Percentiles rank a stretch among this genome's conserved stretches.
Conservation (phyloP, 2,329 filamentous ascomycete species). For the Talaromyces sp. region DNA sequence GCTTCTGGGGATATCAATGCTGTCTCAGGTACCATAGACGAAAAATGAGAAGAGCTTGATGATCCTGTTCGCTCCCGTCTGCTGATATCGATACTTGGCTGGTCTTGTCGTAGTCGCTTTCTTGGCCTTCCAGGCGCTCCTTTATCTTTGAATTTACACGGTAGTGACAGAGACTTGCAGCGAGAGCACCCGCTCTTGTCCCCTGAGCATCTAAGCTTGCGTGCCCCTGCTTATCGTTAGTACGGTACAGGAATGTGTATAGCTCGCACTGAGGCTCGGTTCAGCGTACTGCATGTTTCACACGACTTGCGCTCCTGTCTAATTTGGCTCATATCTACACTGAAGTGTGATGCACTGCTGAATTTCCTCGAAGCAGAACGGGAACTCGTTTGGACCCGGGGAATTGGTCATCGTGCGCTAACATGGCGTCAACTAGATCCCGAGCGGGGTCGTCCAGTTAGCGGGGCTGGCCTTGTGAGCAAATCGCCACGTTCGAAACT, state of each 20-base stretch:
- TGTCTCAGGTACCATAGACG: not conserved
- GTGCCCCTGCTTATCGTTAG: slow-evolving; percentile 20
- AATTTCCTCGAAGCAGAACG: not conserved
- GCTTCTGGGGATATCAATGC: not conserved
- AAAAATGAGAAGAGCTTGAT: slow-evolving; percentile 14
- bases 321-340: slow-evolving; percentile 17
- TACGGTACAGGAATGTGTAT: not conserved
- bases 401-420: slow-evolving; percentile 18
- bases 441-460: slow-evolving; percentile 21
- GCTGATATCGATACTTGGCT: not conserved
- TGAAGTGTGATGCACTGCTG: not conserved
- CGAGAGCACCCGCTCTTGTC: slow-evolving; percentile 31
- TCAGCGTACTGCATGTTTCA: slow-evolving; percentile 31
- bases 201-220: slow-evolving; percentile 35
- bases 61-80: slow-evolving; percentile 9
- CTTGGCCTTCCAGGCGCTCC: slow-evolving; percentile 30
- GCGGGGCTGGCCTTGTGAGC: not conserved
- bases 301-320: slow-evolving; percentile 32
- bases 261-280: not conserved
- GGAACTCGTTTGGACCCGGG: not conserved
- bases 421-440: slow-evolving; percentile 19
- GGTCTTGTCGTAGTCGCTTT: slow-evolving; percentile 25
- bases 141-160: slow-evolving; percentile 33
- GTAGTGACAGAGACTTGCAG: slow-evolving; percentile 24
- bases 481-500: not conserved